A percentile compares a stretch with the other conserved stretches of the same genome.
phyloP scores from a whole-genome alignment of 192 early-diverging fungal species.

The Coemansia sp. region DNA sequence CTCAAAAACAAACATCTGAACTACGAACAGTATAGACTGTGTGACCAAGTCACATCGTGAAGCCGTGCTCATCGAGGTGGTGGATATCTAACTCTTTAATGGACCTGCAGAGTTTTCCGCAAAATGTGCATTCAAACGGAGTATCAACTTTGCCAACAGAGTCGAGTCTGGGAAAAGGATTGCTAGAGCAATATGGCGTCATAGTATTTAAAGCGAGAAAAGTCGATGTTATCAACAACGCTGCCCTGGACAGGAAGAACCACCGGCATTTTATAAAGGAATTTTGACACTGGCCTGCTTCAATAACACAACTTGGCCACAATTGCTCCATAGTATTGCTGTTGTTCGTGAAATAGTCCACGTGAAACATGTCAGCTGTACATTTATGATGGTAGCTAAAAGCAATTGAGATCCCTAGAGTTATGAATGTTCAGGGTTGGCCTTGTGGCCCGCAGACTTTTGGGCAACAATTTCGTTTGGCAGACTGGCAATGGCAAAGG shows the following conservation, averaged over 20 bases:
- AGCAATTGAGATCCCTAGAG: neutral
- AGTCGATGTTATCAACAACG: neutral
- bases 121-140: too few species aligned
- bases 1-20: too few species aligned
- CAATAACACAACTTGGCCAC: too few species aligned
- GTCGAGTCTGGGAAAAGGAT: neutral
- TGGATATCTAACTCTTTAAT: too few species aligned
- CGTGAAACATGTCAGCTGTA: too few species aligned
- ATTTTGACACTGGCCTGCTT: neutral
- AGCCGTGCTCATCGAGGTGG: too few species aligned
- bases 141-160: neutral
- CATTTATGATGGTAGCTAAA: neutral
- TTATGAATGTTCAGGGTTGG: neutral
- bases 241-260: neutral
- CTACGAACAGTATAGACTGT: too few species aligned
- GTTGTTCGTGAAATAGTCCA: too few species aligned
- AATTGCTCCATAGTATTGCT: too few species aligned
- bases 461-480: neutral
- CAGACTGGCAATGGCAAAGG: neutral
- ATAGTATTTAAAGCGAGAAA: neutral
- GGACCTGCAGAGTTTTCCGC: neutral
- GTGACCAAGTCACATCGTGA: too few species aligned
- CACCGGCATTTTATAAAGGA: neutral
- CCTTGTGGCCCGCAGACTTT: neutral
- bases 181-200: neutral